Evolutionary conservation across 257 asterid species (phyloP).

Genomic region (Apocynum venetum): DNA sequence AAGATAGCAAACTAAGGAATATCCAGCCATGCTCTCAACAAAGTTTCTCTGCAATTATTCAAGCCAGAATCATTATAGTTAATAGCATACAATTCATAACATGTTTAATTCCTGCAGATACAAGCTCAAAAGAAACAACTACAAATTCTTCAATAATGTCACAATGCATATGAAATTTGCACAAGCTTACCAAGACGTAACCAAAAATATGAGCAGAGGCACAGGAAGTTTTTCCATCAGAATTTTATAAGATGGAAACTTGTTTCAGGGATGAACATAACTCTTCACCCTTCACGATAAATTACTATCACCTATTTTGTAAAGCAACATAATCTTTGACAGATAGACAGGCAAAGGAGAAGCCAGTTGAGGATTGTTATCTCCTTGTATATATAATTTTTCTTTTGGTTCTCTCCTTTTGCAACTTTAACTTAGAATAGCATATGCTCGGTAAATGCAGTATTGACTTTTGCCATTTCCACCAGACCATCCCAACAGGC

Average conservation of each 20-base stretch:
- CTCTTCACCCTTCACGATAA: not conserved
- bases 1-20: conserved; percentile 95
- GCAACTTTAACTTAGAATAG: not conserved
- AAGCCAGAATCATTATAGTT: not conserved
- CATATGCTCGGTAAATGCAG: not conserved
- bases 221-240: not conserved
- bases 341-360: not conserved
- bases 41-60: conserved; percentile 60
- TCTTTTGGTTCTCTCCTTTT: not conserved
- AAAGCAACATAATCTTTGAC: not conserved
- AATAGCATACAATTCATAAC: not conserved
- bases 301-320: not conserved
- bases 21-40: conserved; percentile 99
- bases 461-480: not conserved
- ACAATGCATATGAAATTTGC: not conserved
- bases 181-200: not conserved
- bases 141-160: not conserved
- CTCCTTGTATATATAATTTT: not conserved
- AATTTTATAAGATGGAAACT: not conserved
- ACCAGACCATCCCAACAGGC: not conserved
- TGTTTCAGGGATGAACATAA: not conserved
- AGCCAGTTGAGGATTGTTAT: not conserved
- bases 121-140: not conserved
- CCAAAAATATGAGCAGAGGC: not conserved
- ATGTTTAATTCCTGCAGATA: not conserved